Evolutionary conservation across 371 early-diverging fungal species (phyloP), one percentile per base, ranked within the genome.

Genomic region (Apophysomyces elegans): DNA sequence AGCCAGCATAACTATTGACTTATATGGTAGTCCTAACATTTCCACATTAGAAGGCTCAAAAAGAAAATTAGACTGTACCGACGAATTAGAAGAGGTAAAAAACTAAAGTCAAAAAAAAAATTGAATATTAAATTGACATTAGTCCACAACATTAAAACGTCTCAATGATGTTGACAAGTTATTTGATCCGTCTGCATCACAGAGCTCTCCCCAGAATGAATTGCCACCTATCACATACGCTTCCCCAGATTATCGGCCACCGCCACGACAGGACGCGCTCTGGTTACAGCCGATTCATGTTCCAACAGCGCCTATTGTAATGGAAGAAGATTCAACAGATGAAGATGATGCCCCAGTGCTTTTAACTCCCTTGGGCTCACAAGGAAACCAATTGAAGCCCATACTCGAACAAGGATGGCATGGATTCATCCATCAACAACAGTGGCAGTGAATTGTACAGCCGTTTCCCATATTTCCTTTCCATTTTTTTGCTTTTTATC

Each of bases 171-270:
- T 47, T 47, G 14, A 47, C 47, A 47, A 47, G 18, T 47, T 47
- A 4, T 47, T 47, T n/a, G 16, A 47, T 47, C 47, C 47, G 16
- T 47, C n/a, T 12, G 47, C 47, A n/a, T 14, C 47, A 18, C 14
- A 13, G 7, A 9, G 1, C 0, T 7, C 18, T 47, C 47, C 47
- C 18, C 47, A 47, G n/a, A 14, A 11, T 7, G 18, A 47, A 7
- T 16, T 70, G 37, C 70, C 70, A 36, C 62, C 70, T 7, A 61
- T 70, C 35, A 70, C 71, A n/a, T 70, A 63, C 47, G 71, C 71
- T 12, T 66, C 71, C 11, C 65, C 71, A 2, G 71, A 70, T 47
- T 70, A 70, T 36, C 13, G 71, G 9, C 71, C 71, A 36, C 47
- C 47, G 9, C 71, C 71, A 47, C 68, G 68, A 13, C 43, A 45